Conservation (phyloP, 768 basidiomycete species). For the Gymnopilus dilepis region DNA sequence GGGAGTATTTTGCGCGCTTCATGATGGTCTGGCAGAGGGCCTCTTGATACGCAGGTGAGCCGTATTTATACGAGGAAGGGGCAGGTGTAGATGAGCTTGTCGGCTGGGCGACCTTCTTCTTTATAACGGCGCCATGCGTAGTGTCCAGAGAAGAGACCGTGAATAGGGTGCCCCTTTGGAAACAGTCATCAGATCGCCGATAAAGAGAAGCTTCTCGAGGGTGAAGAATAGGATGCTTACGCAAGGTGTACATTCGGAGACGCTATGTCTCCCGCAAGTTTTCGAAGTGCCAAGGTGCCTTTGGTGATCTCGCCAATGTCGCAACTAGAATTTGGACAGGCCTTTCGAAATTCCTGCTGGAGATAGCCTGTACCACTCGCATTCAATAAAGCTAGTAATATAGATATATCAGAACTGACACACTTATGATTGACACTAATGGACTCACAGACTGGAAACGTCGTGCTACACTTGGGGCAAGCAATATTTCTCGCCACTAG, state of each 20-base stretch:
- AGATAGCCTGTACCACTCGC: conserved; percentile 51
- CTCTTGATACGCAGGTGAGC: conserved; percentile 3
- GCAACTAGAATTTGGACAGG: conserved; percentile 42
- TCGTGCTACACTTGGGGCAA: conserved; percentile 35
- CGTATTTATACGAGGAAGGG: not conserved
- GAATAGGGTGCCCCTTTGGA: conserved; percentile 22
- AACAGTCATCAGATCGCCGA: not conserved
- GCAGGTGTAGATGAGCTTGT: not conserved
- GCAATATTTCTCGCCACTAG: conserved; percentile 23
- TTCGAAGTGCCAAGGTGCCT: conserved; percentile 26
- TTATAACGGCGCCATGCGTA: conserved; percentile 9
- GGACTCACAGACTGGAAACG: conserved; percentile 32
- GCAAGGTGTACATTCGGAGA: conserved; percentile 11
- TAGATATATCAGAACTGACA: not conserved
- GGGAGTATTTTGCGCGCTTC: conserved; percentile 12
- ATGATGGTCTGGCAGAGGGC: conserved; percentile 15
- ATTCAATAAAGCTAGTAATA: conserved; percentile 43
- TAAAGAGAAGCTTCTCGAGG: not conserved
- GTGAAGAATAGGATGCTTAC: conserved; percentile 8
- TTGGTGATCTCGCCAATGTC: conserved; percentile 37
- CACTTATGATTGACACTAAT: not conserved
- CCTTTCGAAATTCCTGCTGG: conserved; percentile 43
- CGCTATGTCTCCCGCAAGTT: conserved; percentile 24
- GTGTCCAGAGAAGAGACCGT: conserved; percentile 11
- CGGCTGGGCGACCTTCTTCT: conserved; percentile 1